Percentiles rank a stretch among this genome's conserved stretches.
phyloP scores from a whole-genome alignment of 2,329 filamentous ascomycete genomes.

The Massarina eburnea region DNA sequence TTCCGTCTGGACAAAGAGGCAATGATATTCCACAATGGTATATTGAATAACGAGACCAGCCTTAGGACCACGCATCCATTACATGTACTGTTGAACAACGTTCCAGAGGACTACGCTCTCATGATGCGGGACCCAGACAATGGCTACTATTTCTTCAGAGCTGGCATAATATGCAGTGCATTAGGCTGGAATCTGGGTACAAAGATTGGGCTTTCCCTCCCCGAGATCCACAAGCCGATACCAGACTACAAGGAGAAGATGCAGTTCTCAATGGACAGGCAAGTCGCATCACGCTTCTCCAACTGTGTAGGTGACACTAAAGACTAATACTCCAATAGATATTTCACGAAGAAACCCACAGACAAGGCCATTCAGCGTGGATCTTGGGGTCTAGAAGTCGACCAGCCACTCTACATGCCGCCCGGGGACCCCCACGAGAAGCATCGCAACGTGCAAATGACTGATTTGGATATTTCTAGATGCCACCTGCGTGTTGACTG shows the following conservation, averaged over 20 bases:
- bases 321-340: conserved; percentile 51
- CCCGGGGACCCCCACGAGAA: conserved; percentile 66
- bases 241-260: conserved; percentile 88
- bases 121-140: conserved; percentile 70
- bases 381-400: conserved; percentile 80
- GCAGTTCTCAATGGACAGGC: conserved; percentile 84
- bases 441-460: conserved; percentile 60
- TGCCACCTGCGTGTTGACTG: conserved; percentile 78
- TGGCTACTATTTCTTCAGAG: conserved; percentile 73
- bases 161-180: conserved; percentile 75
- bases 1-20: conserved; percentile 63
- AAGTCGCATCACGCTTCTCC: conserved; percentile 26
- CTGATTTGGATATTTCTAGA: conserved; percentile 58
- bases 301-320: conserved; percentile 4
- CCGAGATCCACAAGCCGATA: conserved; percentile 72
- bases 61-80: conserved; percentile 66
- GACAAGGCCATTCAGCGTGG: conserved; percentile 78
- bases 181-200: conserved; percentile 76
- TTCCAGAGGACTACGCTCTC: conserved; percentile 83
- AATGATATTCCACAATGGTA: conserved; percentile 65
- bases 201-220: conserved; percentile 71
- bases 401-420: conserved; percentile 73
- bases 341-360: conserved; percentile 75
- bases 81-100: conserved; percentile 70
- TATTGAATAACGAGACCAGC: conserved; percentile 64